Evolutionary conservation across 345 rosid genomes (phyloP).

Genomic region (Gossypium thurberi): DNA sequence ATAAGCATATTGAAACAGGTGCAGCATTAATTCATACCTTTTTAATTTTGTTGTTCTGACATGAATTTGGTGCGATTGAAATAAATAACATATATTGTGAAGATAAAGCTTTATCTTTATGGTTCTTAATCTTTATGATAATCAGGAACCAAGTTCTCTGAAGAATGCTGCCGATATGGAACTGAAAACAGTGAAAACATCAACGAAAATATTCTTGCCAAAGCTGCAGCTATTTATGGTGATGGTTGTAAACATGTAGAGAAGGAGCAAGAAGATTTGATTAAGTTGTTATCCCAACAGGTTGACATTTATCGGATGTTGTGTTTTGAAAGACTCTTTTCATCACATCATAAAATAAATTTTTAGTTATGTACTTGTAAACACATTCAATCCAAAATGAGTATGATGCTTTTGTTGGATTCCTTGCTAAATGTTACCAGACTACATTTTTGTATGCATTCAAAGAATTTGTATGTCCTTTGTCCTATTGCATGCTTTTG

Average conservation of each 20-base stretch:
- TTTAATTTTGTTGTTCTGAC: neutral
- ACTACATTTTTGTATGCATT: neutral
- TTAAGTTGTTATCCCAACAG: conserved; percentile 66
- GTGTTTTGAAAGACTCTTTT: neutral
- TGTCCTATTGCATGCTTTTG: neutral
- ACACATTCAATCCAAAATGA: conserved; percentile 5
- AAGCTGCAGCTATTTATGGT: conserved; percentile 88
- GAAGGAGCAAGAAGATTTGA: conserved; percentile 85
- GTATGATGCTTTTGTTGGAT: neutral
- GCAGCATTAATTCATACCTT: conserved; percentile 5
- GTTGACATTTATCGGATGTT: conserved; percentile 23
- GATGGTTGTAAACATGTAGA: conserved; percentile 85
- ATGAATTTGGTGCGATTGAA: neutral
- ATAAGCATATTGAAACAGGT: conserved; percentile 90
- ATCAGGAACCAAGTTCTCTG: conserved; percentile 79
- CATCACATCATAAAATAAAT: neutral
- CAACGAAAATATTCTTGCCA: conserved; percentile 67
- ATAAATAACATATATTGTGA: neutral
- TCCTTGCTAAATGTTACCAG: conserved; percentile 4
- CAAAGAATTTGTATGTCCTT: conserved; percentile 7
- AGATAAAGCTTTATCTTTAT: conserved; percentile 9
- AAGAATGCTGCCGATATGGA: conserved; percentile 82
- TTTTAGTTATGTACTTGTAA: neutral
- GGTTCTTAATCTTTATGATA: conserved; percentile 12
- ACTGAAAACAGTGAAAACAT: conserved; percentile 63